Percentiles rank a stretch among this genome's conserved stretches.
Conservation (phyloP, 371 early-diverging fungal genomes). For the Mortierella sp. region DNA sequence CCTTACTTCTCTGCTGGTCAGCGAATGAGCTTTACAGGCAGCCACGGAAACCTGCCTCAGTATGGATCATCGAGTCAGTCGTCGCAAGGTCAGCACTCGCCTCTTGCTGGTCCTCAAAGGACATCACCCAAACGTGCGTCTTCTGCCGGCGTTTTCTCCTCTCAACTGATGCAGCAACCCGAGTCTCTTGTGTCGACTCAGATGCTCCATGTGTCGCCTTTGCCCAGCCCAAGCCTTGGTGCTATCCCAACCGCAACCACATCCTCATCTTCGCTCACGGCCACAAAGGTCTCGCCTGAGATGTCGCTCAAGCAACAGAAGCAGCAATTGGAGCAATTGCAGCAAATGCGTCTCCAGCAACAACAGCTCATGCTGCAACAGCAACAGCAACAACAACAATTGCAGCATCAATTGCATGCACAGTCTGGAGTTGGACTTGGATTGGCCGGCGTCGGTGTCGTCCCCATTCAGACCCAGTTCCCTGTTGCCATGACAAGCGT, state of each 20-base stretch:
- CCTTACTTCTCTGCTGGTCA: constrained; percentile 6
- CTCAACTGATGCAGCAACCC: constrained; percentile 7
- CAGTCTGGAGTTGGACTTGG: too few species aligned
- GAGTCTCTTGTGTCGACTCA: constrained; percentile 3
- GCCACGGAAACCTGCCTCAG: constrained; percentile 20
- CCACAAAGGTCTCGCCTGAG: constrained; percentile 1
- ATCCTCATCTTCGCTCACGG: background rate
- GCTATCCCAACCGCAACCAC: background rate
- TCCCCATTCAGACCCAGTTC: too few species aligned
- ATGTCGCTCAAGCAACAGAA: constrained; percentile 15
- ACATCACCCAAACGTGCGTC: constrained; percentile 30
- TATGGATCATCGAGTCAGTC: background rate
- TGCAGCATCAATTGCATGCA: constrained; percentile 17
- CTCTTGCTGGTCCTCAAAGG: constrained; percentile 10
- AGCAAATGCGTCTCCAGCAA: constrained; percentile 41
- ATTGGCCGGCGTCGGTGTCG: too few species aligned
- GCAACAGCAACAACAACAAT: constrained; percentile 30
- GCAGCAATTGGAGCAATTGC: constrained; percentile 36
- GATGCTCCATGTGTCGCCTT: constrained; percentile 21
- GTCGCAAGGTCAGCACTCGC: constrained; percentile 17
- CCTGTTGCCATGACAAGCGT: too few species aligned
- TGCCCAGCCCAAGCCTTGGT: constrained; percentile 28
- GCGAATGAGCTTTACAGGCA: constrained; percentile 7
- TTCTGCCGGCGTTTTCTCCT: constrained; percentile 14
- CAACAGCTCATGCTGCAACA: constrained; percentile 31